Evolutionary conservation across 2,329 filamentous ascomycete genomes (phyloP).

Genomic region (Apiospora pterosperma): DNA sequence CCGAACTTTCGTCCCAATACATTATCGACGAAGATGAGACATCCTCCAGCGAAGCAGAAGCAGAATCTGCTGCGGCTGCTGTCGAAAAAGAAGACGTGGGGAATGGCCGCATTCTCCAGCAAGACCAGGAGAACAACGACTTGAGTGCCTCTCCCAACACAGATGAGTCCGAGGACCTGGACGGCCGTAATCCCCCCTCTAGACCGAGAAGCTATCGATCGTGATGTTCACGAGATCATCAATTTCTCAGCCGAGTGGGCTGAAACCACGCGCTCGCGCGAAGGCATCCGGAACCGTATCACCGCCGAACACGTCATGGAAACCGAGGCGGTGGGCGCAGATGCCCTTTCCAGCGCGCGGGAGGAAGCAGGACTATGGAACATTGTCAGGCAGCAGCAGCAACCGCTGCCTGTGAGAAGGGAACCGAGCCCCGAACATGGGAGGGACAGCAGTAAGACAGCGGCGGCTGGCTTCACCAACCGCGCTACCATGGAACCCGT

Average conservation of each 20-base stretch:
- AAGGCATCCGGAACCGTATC: conserved; percentile 16
- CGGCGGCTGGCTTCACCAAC: neutral
- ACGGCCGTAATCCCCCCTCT: neutral
- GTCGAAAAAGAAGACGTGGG: neutral
- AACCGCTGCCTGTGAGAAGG: neutral
- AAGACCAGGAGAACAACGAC: neutral
- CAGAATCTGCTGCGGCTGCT: neutral
- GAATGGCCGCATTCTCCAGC: neutral
- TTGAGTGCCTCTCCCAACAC: too few species aligned
- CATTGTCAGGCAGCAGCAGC: conserved; percentile 10
- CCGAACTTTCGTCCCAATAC: neutral
- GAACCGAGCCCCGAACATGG: neutral
- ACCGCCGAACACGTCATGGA: conserved; percentile 22
- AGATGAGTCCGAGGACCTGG: neutral
- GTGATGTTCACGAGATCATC: conserved; percentile 20
- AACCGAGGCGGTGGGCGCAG: conserved; percentile 18
- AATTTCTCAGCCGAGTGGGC: conserved; percentile 14
- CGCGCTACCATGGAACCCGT: neutral
- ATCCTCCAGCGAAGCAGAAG: conserved; percentile 1
- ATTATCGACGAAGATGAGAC: neutral
- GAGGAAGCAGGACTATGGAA: conserved; percentile 24
- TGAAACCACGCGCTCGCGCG: conserved; percentile 13
- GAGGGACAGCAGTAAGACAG: neutral
- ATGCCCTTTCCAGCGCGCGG: conserved; percentile 13
- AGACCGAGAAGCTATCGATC: conserved; percentile 8